Evolutionary conservation across 208 protist genomes (phyloP).

Genomic region (Vickermania spadyakhi): DNA sequence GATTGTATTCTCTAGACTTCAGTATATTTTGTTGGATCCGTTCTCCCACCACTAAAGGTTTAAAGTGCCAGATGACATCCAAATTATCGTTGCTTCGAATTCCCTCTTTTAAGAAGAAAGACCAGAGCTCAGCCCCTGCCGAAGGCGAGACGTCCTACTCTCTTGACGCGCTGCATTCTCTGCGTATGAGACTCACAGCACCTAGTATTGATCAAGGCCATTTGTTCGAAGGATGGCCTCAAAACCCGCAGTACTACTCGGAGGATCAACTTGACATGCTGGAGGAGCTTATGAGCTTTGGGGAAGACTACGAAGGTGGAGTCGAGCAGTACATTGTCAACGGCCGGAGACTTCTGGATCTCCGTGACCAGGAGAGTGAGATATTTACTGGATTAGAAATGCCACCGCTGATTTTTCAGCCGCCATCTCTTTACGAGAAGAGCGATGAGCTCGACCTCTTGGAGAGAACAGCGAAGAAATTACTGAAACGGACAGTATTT

Average conservation of each 20-base stretch:
- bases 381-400: conserved; percentile 32
- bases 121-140: not conserved
- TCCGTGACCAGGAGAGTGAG: conserved; percentile 9
- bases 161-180: conserved; percentile 27
- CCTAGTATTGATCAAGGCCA: conserved; percentile 42
- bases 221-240: conserved; percentile 57
- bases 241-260: conserved; percentile 20
- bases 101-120: conserved; percentile 11
- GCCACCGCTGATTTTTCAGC: conserved; percentile 51
- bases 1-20: too few species aligned
- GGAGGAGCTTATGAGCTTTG: conserved; percentile 46
- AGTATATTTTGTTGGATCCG: too few species aligned
- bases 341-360: conserved; percentile 51
- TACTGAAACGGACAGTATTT: conserved; percentile 61
- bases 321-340: conserved; percentile 74
- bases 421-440: conserved; percentile 31
- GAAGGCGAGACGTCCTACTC: not conserved
- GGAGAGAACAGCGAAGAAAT: conserved; percentile 27
- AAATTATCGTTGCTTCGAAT: not conserved
- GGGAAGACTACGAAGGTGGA: conserved; percentile 53
- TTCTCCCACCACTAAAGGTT: too few species aligned
- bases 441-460: conserved; percentile 24
- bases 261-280: conserved; percentile 29
- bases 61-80: not conserved
- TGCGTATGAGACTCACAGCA: conserved; percentile 37